Base-by-base conservation (phyloP, 2,329 filamentous ascomycete genomes). In the Alternaria sp. region DNA sequence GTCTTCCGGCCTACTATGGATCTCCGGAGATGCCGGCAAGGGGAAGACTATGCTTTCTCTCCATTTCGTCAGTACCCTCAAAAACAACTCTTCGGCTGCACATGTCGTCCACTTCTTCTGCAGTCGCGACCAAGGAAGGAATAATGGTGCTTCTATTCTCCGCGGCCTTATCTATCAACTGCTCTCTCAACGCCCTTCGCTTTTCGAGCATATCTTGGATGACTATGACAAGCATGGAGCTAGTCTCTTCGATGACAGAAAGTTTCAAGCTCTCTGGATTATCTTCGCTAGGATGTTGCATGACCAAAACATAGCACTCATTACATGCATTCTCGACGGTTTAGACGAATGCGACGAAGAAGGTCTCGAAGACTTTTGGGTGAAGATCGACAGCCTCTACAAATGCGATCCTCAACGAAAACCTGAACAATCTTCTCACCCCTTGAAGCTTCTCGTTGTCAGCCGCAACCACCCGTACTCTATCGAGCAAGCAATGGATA, bases 1-100 rank as follows among this genome's bases (percentile, higher is more conserved):
- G 13, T 32, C 30, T 0, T 2, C 13, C 13, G 1, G 15, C 1
- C 36, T 10, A 0, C 36, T 40, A 3, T 40, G 36, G 36, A 40
- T 40, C 3, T 40, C 15, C 1, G 36, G 36, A 17, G 36, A 40
- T 40, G 36, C 36, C 2, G 36, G 36, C 2, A 40, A 40, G 4
- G 36, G 36, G 2, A 40, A 40, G 9, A 40, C 36, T 4, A 40
- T 40, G 36, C 36, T 40, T 10, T 2, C 36, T 0, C 36, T 40
- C 3, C 8, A 40, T 17, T 15, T 40, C 2, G 36, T 17, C 2
- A 40, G 15, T 2, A 5, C 0, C 0, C 4, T 40, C 4, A 40
- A 40, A 3, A 0, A 0, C 15, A 0, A 40, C 0, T 3, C 36
- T 1, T 40, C 15, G 1, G 9, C 15, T 17, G 15, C 2, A 3